Evolutionary conservation across 2,329 filamentous ascomycete genomes (phyloP).

Genomic region (Arthrobotrys iridis): DNA sequence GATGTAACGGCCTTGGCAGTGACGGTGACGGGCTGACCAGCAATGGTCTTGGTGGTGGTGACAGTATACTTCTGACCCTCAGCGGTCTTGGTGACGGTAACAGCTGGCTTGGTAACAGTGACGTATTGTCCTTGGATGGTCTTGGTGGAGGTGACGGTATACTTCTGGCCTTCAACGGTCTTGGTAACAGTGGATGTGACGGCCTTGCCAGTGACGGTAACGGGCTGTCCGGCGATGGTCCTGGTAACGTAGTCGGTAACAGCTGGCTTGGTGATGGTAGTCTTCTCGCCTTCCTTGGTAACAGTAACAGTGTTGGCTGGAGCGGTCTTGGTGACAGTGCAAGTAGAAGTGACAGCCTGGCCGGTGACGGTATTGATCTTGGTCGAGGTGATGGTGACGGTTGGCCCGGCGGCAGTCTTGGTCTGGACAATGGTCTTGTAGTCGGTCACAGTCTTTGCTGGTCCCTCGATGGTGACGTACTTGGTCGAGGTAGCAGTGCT

Average conservation of each 20-base stretch:
- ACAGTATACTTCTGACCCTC: not conserved
- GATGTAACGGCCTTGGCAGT: not conserved
- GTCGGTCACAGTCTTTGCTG: slow-evolving; percentile 7
- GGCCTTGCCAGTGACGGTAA: not conserved
- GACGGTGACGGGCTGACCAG: not conserved
- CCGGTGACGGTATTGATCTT: not conserved
- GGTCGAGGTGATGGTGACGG: slow-evolving; percentile 6
- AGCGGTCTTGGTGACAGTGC: not conserved
- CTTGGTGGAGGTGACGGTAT: not conserved
- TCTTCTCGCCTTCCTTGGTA: too few relatives aligned
- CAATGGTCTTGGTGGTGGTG: not conserved
- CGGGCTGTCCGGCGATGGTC: not conserved
- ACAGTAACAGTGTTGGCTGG: not conserved
- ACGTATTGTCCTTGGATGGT: not conserved
- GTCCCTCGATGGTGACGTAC: not conserved
- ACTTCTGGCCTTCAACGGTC: not conserved
- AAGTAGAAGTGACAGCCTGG: not conserved
- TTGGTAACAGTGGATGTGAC: not conserved
- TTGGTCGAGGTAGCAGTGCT: slow-evolving; percentile 16
- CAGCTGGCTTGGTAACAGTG: not conserved
- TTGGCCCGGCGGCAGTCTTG: not conserved
- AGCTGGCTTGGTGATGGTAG: not conserved
- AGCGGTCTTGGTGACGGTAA: not conserved
- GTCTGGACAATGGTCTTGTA: slow-evolving; percentile 3
- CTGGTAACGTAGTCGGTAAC: too few relatives aligned